Evolutionary conservation across 352 stramenopile genomes (phyloP).

Genomic region (Phytopythium aichiense): DNA sequence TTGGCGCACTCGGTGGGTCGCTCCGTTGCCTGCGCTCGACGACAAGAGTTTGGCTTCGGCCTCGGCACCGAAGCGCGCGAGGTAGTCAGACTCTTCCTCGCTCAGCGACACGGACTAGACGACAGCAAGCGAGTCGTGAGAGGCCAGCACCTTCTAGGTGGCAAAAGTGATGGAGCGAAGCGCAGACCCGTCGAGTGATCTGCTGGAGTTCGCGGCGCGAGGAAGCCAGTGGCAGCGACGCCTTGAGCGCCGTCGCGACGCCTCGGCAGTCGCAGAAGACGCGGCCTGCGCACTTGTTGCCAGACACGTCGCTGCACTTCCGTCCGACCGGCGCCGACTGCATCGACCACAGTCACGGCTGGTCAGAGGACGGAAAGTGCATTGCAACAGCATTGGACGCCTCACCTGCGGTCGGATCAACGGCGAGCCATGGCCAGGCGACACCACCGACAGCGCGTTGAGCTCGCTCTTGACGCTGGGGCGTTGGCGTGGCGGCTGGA

Average conservation of each 20-base stretch:
- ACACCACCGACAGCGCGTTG: not conserved
- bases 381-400: not conserved
- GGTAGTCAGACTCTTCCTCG: constrained; percentile 51
- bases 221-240: constrained; percentile 7
- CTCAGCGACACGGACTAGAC: constrained; percentile 51
- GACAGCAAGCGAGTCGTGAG: not conserved
- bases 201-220: constrained; percentile 33
- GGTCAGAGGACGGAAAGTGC: not conserved
- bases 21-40: not conserved
- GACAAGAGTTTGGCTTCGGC: constrained; percentile 33
- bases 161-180: not conserved
- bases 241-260: constrained; percentile 16
- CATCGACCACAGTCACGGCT: not conserved
- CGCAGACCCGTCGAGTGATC: constrained; percentile 52
- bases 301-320: constrained; percentile 4
- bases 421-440: not conserved
- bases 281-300: constrained; percentile 31
- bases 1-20: not conserved
- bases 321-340: constrained; percentile 14
- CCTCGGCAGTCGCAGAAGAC: constrained; percentile 47
- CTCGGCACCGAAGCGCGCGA: constrained; percentile 52
- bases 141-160: not conserved
- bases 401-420: not conserved
- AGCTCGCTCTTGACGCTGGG: not conserved
- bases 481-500: constrained; percentile 1